Conservation (phyloP, 495 filamentous ascomycete genomes). For the Haplographium delicatum region DNA sequence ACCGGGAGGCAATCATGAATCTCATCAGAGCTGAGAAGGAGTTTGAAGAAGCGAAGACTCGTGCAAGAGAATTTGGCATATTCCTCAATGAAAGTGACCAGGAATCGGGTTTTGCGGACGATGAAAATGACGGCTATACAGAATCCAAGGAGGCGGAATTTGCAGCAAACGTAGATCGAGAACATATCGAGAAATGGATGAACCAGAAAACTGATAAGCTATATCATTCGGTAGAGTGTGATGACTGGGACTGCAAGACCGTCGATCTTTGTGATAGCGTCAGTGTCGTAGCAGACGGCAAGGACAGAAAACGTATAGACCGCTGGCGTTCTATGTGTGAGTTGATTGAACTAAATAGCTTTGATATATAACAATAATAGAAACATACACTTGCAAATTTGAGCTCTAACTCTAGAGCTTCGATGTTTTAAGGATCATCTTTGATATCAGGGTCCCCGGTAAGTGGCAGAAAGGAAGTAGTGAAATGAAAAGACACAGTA, state of each 20-base stretch:
- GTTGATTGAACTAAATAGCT: no score
- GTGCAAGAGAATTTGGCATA: neutral
- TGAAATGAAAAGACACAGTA: no score
- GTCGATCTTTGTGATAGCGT: slow-evolving; percentile 6
- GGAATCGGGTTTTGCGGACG: slow-evolving; percentile 6
- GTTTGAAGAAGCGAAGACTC: neutral
- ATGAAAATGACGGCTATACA: slow-evolving; percentile 5
- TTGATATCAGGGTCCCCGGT: no score
- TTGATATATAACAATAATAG: no score
- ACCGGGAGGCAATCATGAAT: neutral
- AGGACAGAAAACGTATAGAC: slow-evolving; percentile 6
- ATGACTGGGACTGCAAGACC: slow-evolving; percentile 2
- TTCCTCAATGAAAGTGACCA: neutral
- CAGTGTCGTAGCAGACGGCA: slow-evolving; percentile 2
- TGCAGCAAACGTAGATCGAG: slow-evolving; percentile 1
- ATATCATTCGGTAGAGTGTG: neutral
- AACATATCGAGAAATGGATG: slow-evolving; percentile 9
- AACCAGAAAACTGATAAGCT: neutral
- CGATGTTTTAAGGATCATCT: no score
- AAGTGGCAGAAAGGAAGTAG: no score
- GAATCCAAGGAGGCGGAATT: slow-evolving; percentile 1
- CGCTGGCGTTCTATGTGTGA: slow-evolving; percentile 9
- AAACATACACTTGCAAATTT: no score
- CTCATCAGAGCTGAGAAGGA: slow-evolving; percentile 2
- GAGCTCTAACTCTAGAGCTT: no score